Percentiles rank a stretch among this genome's conserved stretches.
Evolutionary conservation across 768 basidiomycete species (phyloP).

Genomic region (Mycena alexandri): DNA sequence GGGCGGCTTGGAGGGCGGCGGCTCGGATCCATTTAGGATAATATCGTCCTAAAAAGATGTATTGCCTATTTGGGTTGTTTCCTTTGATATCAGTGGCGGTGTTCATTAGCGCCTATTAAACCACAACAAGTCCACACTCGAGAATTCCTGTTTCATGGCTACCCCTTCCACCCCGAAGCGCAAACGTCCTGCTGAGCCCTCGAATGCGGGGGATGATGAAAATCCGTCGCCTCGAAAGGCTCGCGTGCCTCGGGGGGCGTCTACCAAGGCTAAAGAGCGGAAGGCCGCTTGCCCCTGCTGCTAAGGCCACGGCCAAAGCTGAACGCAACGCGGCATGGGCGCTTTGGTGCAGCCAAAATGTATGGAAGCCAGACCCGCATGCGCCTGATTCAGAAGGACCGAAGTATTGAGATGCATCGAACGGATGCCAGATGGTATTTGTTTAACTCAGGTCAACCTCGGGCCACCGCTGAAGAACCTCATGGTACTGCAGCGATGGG

Average conservation of each 20-base stretch:
- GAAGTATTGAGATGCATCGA: slow-evolving; percentile 4
- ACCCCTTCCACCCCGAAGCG: slow-evolving; percentile 14
- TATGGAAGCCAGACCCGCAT: slow-evolving; percentile 12
- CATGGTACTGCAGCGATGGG: slow-evolving; percentile 1
- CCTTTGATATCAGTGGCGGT: slow-evolving; percentile 6
- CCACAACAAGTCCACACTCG: too few species aligned
- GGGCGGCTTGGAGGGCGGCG: slow-evolving; percentile 78
- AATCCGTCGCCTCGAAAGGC: slow-evolving; percentile 1
- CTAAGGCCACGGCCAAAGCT: background rate
- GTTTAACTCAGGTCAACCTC: background rate
- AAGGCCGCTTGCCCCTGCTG: slow-evolving; percentile 2
- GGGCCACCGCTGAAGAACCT: background rate
- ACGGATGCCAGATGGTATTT: background rate
- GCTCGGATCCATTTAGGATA: slow-evolving; percentile 80
- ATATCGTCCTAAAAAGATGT: slow-evolving; percentile 39
- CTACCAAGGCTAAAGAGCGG: slow-evolving; percentile 7
- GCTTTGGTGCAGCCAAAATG: slow-evolving; percentile 3
- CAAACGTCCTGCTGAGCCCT: background rate
- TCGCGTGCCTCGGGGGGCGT: slow-evolving; percentile 2
- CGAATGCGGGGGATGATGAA: background rate
- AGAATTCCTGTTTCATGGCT: too few species aligned
- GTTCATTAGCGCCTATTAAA: background rate
- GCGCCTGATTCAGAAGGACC: slow-evolving; percentile 2
- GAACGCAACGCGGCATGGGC: background rate
- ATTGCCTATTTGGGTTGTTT: background rate